These are phyloP conservation scores for Scutellaria galericulata DNA, from an alignment of 257 asterid genomes.

Conservation along the genomic window DNA sequence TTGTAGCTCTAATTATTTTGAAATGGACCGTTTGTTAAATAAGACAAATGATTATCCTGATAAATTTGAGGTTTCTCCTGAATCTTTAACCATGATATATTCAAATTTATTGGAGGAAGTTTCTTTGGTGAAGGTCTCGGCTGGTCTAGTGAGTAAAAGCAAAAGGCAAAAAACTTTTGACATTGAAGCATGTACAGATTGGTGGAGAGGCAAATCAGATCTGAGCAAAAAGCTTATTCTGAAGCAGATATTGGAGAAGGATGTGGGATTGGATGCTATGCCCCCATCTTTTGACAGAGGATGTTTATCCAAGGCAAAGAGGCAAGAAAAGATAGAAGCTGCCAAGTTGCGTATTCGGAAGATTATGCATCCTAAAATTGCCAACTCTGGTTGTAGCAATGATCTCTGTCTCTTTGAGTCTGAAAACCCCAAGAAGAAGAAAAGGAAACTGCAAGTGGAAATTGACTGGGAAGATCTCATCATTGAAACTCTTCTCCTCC, in stretches of 20 bases:
- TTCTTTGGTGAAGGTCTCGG: slow-evolving; percentile 43
- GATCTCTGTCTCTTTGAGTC: slow-evolving; percentile 28
- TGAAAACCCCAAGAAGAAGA: slow-evolving; percentile 48
- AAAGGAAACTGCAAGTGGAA: slow-evolving; percentile 47
- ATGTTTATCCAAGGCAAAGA: slow-evolving; percentile 44
- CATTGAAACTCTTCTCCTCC: slow-evolving; percentile 87
- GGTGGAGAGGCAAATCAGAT: slow-evolving; percentile 92
- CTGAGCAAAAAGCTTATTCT: slow-evolving; percentile 74
- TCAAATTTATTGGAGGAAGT: slow-evolving; percentile 55
- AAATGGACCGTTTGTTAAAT: slow-evolving; percentile 31
- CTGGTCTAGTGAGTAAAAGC: slow-evolving; percentile 33
- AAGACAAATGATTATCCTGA: slow-evolving; percentile 38
- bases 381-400: slow-evolving; percentile 22
- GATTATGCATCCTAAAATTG: slow-evolving; percentile 55
- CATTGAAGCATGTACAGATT: slow-evolving; percentile 50
- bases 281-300: slow-evolving; percentile 83
- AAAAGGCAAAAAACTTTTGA: slow-evolving; percentile 38
- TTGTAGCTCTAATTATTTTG: slow-evolving; percentile 53
- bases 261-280: slow-evolving; percentile 64
- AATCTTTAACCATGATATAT: slow-evolving; percentile 63
- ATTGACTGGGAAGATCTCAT: slow-evolving; percentile 82
- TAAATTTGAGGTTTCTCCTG: slow-evolving; percentile 59
- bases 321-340: slow-evolving; percentile 70
- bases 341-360: slow-evolving; percentile 73
- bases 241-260: slow-evolving; percentile 68